Conservation (phyloP, 192 early-diverging fungal species). For the Coemansia sp. region DNA sequence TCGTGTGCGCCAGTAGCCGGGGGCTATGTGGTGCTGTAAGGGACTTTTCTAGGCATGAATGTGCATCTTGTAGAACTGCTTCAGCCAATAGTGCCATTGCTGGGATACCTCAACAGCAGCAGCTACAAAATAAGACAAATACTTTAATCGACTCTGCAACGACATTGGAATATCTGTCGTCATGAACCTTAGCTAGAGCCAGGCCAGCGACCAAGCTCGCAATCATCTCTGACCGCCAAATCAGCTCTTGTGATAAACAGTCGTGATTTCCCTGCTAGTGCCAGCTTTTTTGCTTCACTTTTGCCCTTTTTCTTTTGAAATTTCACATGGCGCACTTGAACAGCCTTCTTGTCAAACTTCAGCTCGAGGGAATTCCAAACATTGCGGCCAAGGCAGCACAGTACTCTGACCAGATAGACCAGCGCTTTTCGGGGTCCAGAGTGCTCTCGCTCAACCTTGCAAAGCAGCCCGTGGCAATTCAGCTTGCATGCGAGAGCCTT, state of each 20-base stretch:
- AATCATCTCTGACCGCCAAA: neutral
- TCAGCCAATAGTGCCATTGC: too few species aligned
- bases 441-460: conserved; percentile 22
- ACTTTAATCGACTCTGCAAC: too few species aligned
- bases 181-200: too few species aligned
- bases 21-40: too few species aligned
- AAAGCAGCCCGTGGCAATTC: conserved; percentile 34
- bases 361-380: conserved; percentile 34
- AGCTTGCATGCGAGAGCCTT: conserved; percentile 47
- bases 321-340: conserved; percentile 20
- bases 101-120: too few species aligned
- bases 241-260: neutral
- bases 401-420: conserved; percentile 39
- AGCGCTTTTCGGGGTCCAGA: conserved; percentile 16
- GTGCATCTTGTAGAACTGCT: too few species aligned
- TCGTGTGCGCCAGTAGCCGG: too few species aligned
- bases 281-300: neutral
- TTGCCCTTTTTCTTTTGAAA: neutral
- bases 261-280: neutral
- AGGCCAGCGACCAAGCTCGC: neutral
- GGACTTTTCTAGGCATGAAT: too few species aligned
- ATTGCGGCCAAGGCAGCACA: conserved; percentile 40
- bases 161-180: too few species aligned
- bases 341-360: conserved; percentile 24
- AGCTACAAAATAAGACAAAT: too few species aligned